Evolutionary conservation across 2,329 filamentous ascomycete species (phyloP), one percentile per base, ranked within the genome.

Genomic region (Tolypocladium endophyticum): DNA sequence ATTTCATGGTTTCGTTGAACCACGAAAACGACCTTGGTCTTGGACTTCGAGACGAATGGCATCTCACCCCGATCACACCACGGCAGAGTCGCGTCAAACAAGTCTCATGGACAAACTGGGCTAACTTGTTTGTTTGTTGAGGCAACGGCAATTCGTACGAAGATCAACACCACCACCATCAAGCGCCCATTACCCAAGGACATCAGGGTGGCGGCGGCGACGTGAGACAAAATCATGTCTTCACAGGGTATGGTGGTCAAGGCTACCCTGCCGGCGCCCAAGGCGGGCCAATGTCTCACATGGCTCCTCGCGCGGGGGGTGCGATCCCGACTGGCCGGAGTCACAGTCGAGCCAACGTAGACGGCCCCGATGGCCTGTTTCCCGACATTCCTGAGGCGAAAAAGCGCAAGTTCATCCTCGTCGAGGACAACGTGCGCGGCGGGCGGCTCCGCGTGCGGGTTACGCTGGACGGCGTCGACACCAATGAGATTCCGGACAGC

Each of bases 391-490:
- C 92, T 1, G 91, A 94, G 68, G 87, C 88, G 58, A 96, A 96
- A 77, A 90, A 91, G 69, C 88, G 93, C 71, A 97, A 97, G 74
- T 97, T 97, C 74, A 96, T 97, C 66, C 84, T 97, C 12, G 92
- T 97, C 35, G 92, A 97, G 65, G 93, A 97, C 72, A 87, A 85
- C 58, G 88, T 92, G 63, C 87, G 90, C 41, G 88, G 88, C 58
- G 87, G 85, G 57, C 85, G 92, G 50, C 87, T 97, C 1, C 87
- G 93, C 20, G 92, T 97, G 54, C 88, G 92, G 62, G 92, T 97
- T 57, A 94, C 89, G 63, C 85, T 99, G n/a, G 91, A 97, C 70
- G 87, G 87, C 53, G 92, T 97, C 66, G 89, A 97, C 71, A 95
- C 94, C 77, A 88, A 92, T 69, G 93, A 97, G 74, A 96, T 97